Evolutionary conservation across 2,329 filamentous ascomycete genomes (phyloP), one percentile per base, ranked within the genome.

Genomic region (Stachybotrys elegans): DNA sequence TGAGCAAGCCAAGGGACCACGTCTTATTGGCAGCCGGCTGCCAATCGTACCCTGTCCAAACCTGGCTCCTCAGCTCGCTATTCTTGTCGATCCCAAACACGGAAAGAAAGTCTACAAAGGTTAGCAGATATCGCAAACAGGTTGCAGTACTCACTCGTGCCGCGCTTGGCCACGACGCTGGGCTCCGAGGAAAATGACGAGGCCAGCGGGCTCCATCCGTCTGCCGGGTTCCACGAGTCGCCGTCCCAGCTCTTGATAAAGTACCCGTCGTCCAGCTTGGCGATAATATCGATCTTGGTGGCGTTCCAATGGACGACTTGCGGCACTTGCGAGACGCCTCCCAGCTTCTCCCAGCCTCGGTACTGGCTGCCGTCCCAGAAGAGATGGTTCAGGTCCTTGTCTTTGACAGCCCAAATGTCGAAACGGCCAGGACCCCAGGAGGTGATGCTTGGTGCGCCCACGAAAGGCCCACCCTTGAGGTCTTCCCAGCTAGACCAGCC

Each of bases 11-110:
- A 8, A 43, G 34, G n/a, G 16, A 14, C 42, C 42, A 43, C n/a
- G 42, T 43, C 4, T 17, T 31, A 14, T 43, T 17, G 4, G 42
- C 14, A 29, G 21, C 21, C 4, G 34, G 42, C 34, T 43, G 21
- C 42, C 42, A 43, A 20, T 31, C 34, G 17, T 43, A 43, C 14
- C 42, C 42, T 16, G 32, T 43, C 42, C 42, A 43, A 31, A 43
- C 20, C 42, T 43, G 31, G 8, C 17, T n/a, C 22, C 42, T 38
- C n/a, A 43, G 19, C 5, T 4, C 9, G 8, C 22, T 20, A 12
- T 39, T 17, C 11, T 43, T 13, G 4, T 29, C 19, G 20, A 31
- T 19, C 5, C 35, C 38, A 29, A 40, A 29, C 13, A 40, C 38
- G 22, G 38, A 40, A 27, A 40, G 22, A 29, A 40, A 40, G 38